phyloP scores from a whole-genome alignment of 345 rosid genomes.

The Boechera retrofracta region DNA sequence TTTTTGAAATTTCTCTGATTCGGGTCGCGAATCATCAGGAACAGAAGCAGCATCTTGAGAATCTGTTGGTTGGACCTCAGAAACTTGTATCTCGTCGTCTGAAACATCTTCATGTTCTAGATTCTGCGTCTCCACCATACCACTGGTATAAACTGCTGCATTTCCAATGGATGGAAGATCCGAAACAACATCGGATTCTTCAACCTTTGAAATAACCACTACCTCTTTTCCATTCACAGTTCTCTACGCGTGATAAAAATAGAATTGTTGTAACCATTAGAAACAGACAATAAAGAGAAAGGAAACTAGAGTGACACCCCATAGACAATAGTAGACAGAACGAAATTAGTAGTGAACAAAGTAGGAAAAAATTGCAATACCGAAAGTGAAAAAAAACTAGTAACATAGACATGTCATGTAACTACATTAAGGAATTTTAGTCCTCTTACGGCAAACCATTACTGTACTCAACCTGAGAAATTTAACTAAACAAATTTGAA shows the following conservation, averaged over 20 bases:
- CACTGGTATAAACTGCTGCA: constrained; percentile 37
- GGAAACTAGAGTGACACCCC: background rate
- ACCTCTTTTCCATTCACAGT: constrained; percentile 54
- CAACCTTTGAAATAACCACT: constrained; percentile 56
- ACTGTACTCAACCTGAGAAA: background rate
- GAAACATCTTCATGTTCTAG: constrained; percentile 53
- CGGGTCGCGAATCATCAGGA: constrained; percentile 43
- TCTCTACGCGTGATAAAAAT: constrained; percentile 48
- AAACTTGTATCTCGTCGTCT: constrained; percentile 46
- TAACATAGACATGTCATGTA: background rate
- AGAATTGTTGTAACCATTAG: background rate
- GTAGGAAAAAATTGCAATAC: too few relatives aligned
- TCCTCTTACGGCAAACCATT: background rate
- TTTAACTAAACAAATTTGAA: background rate
- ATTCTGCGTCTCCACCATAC: constrained; percentile 47
- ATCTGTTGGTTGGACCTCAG: constrained; percentile 48
- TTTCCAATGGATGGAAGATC: constrained; percentile 52
- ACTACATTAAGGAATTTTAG: background rate
- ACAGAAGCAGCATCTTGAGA: constrained; percentile 38
- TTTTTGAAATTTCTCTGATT: constrained; percentile 58
- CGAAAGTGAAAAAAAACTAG: background rate
- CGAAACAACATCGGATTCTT: constrained; percentile 56
- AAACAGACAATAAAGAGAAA: constrained; percentile 11
- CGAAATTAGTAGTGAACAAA: background rate
- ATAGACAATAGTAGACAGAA: background rate